Evolutionary conservation across 805 yeast species (phyloP).

Genomic region (Torulaspora microellipsoides): DNA sequence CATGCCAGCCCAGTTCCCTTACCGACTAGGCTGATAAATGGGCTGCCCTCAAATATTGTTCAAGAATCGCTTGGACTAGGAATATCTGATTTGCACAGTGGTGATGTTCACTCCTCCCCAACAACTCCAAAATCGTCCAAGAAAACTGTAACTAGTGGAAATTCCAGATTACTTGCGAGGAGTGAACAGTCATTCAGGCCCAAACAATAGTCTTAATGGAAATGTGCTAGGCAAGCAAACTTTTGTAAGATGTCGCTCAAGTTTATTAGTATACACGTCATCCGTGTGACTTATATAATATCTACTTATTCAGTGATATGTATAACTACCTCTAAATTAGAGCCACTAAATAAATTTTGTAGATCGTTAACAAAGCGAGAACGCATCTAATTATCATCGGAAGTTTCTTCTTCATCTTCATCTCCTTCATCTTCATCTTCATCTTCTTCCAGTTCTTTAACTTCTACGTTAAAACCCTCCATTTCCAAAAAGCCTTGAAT

Average conservation of each 20-base stretch:
- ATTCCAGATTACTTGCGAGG: slow-evolving; percentile 58
- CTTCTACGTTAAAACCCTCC: slow-evolving; percentile 56
- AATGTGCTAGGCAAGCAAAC: too few species aligned
- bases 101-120: background rate
- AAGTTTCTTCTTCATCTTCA: slow-evolving; percentile 16
- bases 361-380: too few species aligned
- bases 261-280: too few species aligned
- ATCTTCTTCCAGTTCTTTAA: slow-evolving; percentile 49
- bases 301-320: too few species aligned
- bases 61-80: slow-evolving; percentile 7
- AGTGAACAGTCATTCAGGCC: slow-evolving; percentile 31
- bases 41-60: slow-evolving; percentile 25
- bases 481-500: slow-evolving; percentile 44
- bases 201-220: background rate
- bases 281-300: too few species aligned
- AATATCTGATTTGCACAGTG: slow-evolving; percentile 1
- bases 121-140: slow-evolving; percentile 5
- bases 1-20: slow-evolving; percentile 28
- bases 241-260: too few species aligned
- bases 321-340: too few species aligned
- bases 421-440: slow-evolving; percentile 32
- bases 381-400: background rate
- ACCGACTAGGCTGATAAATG: slow-evolving; percentile 31
- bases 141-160: slow-evolving; percentile 35
- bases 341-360: too few species aligned